Evolutionary conservation across 176 grass and related monocot genomes (phyloP).

Genomic region (Bolboschoenus planiculmis): DNA sequence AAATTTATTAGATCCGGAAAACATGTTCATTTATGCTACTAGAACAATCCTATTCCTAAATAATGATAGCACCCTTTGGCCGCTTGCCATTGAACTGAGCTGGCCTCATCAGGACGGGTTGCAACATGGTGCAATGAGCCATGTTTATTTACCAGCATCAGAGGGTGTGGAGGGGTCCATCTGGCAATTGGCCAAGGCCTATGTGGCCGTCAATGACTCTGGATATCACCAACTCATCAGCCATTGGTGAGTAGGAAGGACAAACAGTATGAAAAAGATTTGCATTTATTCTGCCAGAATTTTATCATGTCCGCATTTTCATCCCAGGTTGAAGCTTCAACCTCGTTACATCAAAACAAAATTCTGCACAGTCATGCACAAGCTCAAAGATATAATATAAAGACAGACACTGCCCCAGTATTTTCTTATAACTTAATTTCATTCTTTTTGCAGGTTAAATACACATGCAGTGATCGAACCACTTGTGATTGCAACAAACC

Average conservation of each 20-base stretch:
- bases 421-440: not conserved
- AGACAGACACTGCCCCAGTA: not conserved
- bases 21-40: slow-evolving; percentile 72
- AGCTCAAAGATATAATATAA: not conserved
- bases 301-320: not conserved
- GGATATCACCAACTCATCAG: slow-evolving; percentile 76
- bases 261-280: not conserved
- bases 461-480: slow-evolving; percentile 77
- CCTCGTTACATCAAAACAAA: not conserved
- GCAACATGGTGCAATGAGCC: slow-evolving; percentile 37
- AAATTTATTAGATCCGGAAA: slow-evolving; percentile 33
- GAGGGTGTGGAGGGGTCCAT: slow-evolving; percentile 39
- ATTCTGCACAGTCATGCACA: not conserved
- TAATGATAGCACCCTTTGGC: slow-evolving; percentile 42
- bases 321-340: not conserved
- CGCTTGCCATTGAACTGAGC: slow-evolving; percentile 83
- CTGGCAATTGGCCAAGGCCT: slow-evolving; percentile 92
- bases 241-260: slow-evolving; percentile 55
- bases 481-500: slow-evolving; percentile 69
- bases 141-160: slow-evolving; percentile 55
- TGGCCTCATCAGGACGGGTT: slow-evolving; percentile 26
- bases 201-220: slow-evolving; percentile 75
- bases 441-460: slow-evolving; percentile 43
- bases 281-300: not conserved
- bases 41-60: slow-evolving; percentile 64